Base-by-base conservation (phyloP, 106 monocot species). In the Xerophyta viscosa region DNA sequence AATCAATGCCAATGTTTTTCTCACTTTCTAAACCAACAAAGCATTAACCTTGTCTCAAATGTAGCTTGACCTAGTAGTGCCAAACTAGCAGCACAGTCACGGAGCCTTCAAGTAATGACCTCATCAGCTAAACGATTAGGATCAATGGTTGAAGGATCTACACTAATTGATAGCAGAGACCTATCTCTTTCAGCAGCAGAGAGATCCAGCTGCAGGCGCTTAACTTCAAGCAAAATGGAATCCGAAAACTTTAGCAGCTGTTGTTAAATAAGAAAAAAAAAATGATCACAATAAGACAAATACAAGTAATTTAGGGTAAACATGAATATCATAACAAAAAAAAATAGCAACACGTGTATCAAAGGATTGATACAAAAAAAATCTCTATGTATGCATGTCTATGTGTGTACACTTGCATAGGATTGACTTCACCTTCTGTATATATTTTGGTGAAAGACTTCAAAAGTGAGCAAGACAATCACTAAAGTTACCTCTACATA, bases 181-280 rank as follows among this genome's bases (percentile, higher is more conserved):
- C 63, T 76, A 57, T 99, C 98, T 65, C 90, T 82, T 75, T 91
- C 74, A 26, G 90, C 85, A 69, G 98, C 73, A 62, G 90, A 90
- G 69, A 99, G 62, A 59, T 77, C 64, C n/a, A 68, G 47, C 19
- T 46, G 65, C 48, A 90, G 64, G 14, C 98, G 90, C 37, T 77
- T 57, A 52, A 99, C 72, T 66, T 99, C 98, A 66, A 99, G 83
- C 63, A 72, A 80, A 63, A 99, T 66, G 17, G 86, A 73, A 60
- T 90, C 79, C 39, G 74, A 31, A 63, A 86, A 99, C 55, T 58
- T 65, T 50, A 99, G 29, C 30, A 52, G 50, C 27, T 48, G 54
- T 29, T 61, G 67, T 7, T 2, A 28, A 27, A 27, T 51, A 51
- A 3, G 13, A 13, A 15, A 15, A n/a, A 51, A 26, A 8, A 12